Evolutionary conservation across 2,329 filamentous ascomycete species (phyloP).

Genomic region (Xylaria sp.): DNA sequence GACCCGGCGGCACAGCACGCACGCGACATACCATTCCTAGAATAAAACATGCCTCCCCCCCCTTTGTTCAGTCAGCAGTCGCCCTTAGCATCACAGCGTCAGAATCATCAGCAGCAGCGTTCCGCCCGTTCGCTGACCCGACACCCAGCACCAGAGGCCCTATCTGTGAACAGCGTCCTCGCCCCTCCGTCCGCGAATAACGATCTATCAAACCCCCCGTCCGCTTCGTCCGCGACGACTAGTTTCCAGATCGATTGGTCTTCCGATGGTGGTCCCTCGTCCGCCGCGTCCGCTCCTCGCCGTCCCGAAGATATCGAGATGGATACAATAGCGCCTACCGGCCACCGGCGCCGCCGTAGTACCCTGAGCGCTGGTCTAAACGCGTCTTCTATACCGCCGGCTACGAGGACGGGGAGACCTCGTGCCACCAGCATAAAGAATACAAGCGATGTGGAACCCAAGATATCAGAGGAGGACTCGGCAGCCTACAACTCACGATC

Average conservation of each 20-base stretch:
- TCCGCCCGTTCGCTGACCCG: conserved; percentile 32
- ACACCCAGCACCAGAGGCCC: conserved; percentile 7
- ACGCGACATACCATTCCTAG: neutral
- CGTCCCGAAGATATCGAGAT: conserved; percentile 58
- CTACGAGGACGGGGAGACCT: conserved; percentile 33
- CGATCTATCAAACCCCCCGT: conserved; percentile 41
- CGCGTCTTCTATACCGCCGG: conserved; percentile 30
- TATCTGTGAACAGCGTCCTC: conserved; percentile 18
- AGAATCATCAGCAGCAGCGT: conserved; percentile 27
- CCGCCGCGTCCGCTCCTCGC: conserved; percentile 34
- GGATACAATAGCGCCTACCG: conserved; percentile 54
- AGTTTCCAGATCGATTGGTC: conserved; percentile 43
- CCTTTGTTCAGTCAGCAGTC: conserved; percentile 38
- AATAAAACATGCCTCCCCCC: conserved; percentile 38
- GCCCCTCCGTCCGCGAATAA: conserved; percentile 18
- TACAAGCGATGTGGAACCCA: conserved; percentile 48
- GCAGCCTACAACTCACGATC: conserved; percentile 32
- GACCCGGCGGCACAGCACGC: conserved; percentile 20
- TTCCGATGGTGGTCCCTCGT: conserved; percentile 38
- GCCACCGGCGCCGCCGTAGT: conserved; percentile 62
- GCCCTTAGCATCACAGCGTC: conserved; percentile 26
- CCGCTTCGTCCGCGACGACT: conserved; percentile 43
- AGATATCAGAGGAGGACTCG: conserved; percentile 53
- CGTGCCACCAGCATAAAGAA: conserved; percentile 38
- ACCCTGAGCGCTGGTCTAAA: conserved; percentile 54